Evolutionary conservation across 352 stramenopile genomes (phyloP), one percentile per base, ranked within the genome.

Genomic region (Peronosclerospora sorghi): DNA sequence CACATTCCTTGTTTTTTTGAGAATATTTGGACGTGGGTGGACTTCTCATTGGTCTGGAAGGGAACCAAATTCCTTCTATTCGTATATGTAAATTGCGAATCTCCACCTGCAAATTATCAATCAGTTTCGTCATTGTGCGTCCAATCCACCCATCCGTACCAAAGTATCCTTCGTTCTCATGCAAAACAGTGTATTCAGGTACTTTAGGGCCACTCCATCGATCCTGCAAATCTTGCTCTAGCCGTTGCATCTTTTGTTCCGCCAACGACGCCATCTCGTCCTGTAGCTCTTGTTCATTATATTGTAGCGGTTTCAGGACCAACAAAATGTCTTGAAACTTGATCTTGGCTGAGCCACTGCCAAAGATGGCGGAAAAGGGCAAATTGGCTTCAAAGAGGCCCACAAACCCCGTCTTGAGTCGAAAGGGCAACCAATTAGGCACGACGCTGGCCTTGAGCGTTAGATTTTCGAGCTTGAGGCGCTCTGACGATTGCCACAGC

Each of bases 61-160:
- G 74, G 29, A 51, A 63, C 76, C 77, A 91, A 15, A 65, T 41
- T 32, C 80, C 80, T 55, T 94, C 82, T 21, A 93, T 77, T 21
- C 82, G 74, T 35, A 94, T 82, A 46, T 94, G 82, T 6, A 92
- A 50, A 44, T 94, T 94, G 3, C 78, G 62, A 10, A 94, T 74
- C 41, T 94, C 80, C 38, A 94, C 71, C 62, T 94, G 82, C 17
- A 94, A 51, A 41, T 94, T 94, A 57, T 94, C 82, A 51, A 94
- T 94, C 29, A 94, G 66, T 41, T 91, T 89, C 8, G 82, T 91
- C 61, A 94, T 86, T 10, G 82, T 91, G 18, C 82, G 68, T 28
- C 82, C 82, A 30, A 94, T 82, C 74, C 80, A 94, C 21, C 82
- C 82, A 35, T 94, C 78, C 0, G 83, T 86, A 29, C 82, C 82